Conservation (phyloP, 2,329 filamentous ascomycete species). For the Verticillium zaregamsianum region DNA sequence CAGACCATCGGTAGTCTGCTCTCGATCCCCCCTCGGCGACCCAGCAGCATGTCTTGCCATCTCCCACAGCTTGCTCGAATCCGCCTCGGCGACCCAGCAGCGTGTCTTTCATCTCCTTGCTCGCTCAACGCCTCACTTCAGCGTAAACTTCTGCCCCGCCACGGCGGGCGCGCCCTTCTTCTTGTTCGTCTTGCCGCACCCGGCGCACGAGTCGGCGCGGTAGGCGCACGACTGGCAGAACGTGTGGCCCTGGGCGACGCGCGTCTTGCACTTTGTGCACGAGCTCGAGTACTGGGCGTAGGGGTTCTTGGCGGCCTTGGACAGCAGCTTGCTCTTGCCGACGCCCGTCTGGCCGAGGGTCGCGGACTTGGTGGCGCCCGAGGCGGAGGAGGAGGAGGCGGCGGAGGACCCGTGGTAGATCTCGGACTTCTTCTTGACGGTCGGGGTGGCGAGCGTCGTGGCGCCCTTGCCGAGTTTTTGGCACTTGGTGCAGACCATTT, state of each 20-base stretch:
- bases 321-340: slow-evolving; percentile 63
- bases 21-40: no score
- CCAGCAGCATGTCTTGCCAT: no score
- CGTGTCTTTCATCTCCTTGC: no score
- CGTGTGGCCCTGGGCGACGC: slow-evolving; percentile 56
- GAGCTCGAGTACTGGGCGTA: slow-evolving; percentile 60
- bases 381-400: slow-evolving; percentile 21
- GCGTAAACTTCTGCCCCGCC: slow-evolving; percentile 57
- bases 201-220: slow-evolving; percentile 55
- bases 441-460: slow-evolving; percentile 54
- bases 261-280: slow-evolving; percentile 59
- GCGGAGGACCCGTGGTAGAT: slow-evolving; percentile 60
- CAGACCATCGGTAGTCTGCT: no score
- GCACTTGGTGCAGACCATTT: slow-evolving; percentile 63
- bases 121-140: slow-evolving; percentile 43
- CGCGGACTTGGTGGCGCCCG: slow-evolving; percentile 37
- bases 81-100: no score
- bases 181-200: slow-evolving; percentile 58
- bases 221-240: slow-evolving; percentile 62
- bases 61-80: no score
- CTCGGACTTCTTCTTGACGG: slow-evolving; percentile 63
- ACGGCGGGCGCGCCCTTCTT: slow-evolving; percentile 48
- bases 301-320: slow-evolving; percentile 61
- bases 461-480: slow-evolving; percentile 57
- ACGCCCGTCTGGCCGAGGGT: slow-evolving; percentile 56